These are phyloP conservation scores for Xylariaceae sp. DNA, from an alignment of 2,329 filamentous ascomycete species.

Conservation along the genomic window DNA sequence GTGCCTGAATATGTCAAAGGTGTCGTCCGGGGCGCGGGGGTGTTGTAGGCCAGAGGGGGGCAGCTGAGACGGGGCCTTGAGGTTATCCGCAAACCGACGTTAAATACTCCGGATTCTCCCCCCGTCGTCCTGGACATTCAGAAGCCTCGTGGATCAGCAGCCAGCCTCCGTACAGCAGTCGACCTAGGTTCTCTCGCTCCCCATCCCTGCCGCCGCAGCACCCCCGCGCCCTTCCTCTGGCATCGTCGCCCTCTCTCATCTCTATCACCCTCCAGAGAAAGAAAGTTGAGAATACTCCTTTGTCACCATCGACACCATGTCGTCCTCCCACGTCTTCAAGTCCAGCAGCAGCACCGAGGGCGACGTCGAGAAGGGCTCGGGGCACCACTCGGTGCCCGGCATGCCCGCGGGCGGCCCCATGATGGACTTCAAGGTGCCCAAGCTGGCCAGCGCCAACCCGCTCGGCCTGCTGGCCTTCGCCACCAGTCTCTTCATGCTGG, in stretches of 20 bases:
- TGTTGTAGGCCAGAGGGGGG: too few relatives aligned
- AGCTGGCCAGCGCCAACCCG: slow-evolving; percentile 18
- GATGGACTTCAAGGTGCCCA: too few relatives aligned
- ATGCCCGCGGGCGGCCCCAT: slow-evolving; percentile 9
- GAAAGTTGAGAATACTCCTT: not conserved
- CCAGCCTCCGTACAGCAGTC: too few relatives aligned
- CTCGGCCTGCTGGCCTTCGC: slow-evolving; percentile 30
- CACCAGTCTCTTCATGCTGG: slow-evolving; percentile 22
- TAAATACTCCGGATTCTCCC: too few relatives aligned
- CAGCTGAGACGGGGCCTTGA: too few relatives aligned
- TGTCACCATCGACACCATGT: not conserved
- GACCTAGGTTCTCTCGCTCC: too few relatives aligned
- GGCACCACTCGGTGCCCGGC: slow-evolving; percentile 9
- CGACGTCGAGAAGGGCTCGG: slow-evolving; percentile 16
- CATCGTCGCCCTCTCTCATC: not conserved
- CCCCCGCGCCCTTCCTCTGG: not conserved
- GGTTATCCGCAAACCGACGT: too few relatives aligned
- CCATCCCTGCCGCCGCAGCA: not conserved
- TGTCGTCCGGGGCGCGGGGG: too few relatives aligned
- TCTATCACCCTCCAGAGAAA: not conserved
- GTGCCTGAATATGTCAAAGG: too few relatives aligned
- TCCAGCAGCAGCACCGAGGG: slow-evolving; percentile 13
- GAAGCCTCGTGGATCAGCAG: too few relatives aligned
- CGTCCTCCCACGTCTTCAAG: slow-evolving; percentile 12
- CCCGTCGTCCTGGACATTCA: too few relatives aligned